Evolutionary conservation across 1,139 yeast genomes (phyloP).

Genomic region (Lodderomyces orthopsilosis): DNA sequence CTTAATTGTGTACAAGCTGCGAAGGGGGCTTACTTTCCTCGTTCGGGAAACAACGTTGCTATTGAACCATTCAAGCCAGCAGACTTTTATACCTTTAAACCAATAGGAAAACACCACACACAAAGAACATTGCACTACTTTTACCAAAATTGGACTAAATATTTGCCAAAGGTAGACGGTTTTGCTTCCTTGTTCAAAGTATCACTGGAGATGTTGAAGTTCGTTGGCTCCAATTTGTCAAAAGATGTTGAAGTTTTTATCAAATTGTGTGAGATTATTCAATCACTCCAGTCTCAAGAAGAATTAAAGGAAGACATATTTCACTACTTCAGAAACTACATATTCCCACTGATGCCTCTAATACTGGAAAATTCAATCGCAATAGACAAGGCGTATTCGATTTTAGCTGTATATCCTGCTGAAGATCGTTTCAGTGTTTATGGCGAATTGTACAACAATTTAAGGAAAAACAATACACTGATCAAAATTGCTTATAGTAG

Average conservation of each 20-base stretch:
- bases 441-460: slow-evolving; percentile 69
- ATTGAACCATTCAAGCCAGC: slow-evolving; percentile 19
- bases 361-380: slow-evolving; percentile 61
- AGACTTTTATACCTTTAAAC: slow-evolving; percentile 29
- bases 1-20: slow-evolving; percentile 20
- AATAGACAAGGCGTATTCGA: slow-evolving; percentile 56
- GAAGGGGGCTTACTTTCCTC: slow-evolving; percentile 26
- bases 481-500: slow-evolving; percentile 63
- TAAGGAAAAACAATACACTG: slow-evolving; percentile 54
- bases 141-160: slow-evolving; percentile 48
- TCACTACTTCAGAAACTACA: slow-evolving; percentile 58
- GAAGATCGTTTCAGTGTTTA: slow-evolving; percentile 76
- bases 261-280: slow-evolving; percentile 56
- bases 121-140: slow-evolving; percentile 44
- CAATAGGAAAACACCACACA: slow-evolving; percentile 26
- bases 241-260: slow-evolving; percentile 47
- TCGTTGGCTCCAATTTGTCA: slow-evolving; percentile 59
- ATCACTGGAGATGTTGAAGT: slow-evolving; percentile 50
- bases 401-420: slow-evolving; percentile 54
- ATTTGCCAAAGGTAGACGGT: slow-evolving; percentile 35
- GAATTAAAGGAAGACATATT: slow-evolving; percentile 49
- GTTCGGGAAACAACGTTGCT: slow-evolving; percentile 32
- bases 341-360: slow-evolving; percentile 67
- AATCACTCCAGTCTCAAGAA: slow-evolving; percentile 27
- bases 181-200: slow-evolving; percentile 45